These are phyloP conservation scores for Ophiostoma australiae DNA, from an alignment of 2,329 filamentous ascomycete genomes.

Conservation along the genomic window DNA sequence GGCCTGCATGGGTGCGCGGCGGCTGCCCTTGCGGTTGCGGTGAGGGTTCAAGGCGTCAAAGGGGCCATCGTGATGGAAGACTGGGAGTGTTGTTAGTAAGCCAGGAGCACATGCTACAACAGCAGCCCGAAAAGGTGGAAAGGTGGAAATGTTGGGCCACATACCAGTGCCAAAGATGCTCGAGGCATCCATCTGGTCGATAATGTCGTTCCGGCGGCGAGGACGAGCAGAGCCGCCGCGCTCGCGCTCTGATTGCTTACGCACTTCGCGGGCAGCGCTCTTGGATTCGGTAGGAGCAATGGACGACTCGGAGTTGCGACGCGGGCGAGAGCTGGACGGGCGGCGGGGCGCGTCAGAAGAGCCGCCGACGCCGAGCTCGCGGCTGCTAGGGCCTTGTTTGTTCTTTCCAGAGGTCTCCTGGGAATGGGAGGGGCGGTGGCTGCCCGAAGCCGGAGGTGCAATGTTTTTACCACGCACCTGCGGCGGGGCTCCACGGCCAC, in stretches of 20 bases:
- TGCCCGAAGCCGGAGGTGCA: slow-evolving; percentile 40
- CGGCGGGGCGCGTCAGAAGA: slow-evolving; percentile 24
- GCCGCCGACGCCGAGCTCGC: slow-evolving; percentile 1
- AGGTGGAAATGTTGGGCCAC: slow-evolving; percentile 42
- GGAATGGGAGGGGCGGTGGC: slow-evolving; percentile 60
- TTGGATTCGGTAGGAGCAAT: slow-evolving; percentile 52
- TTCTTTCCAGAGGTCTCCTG: slow-evolving; percentile 59
- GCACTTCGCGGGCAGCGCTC: slow-evolving; percentile 48
- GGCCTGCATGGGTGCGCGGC: slow-evolving; percentile 88
- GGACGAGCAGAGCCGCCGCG: slow-evolving; percentile 45
- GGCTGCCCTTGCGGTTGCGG: slow-evolving; percentile 78
- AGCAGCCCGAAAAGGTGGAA: not conserved
- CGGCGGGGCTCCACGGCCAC: slow-evolving; percentile 37
- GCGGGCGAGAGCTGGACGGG: slow-evolving; percentile 46
- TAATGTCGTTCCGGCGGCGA: slow-evolving; percentile 68
- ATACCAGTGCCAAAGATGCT: slow-evolving; percentile 86
- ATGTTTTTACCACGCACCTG: slow-evolving; percentile 46
- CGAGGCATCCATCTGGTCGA: slow-evolving; percentile 94
- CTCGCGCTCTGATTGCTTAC: slow-evolving; percentile 47
- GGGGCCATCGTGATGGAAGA: slow-evolving; percentile 95
- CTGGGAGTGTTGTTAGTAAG: slow-evolving; percentile 41
- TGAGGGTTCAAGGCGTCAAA: slow-evolving; percentile 96
- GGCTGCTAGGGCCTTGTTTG: slow-evolving; percentile 34
- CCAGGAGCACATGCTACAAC: not conserved
- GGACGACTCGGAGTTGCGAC: slow-evolving; percentile 77